A percentile compares a stretch with the other conserved stretches of the same genome.
Conservation (phyloP, 805 yeast species). For the Yamadazyma scolyti region DNA sequence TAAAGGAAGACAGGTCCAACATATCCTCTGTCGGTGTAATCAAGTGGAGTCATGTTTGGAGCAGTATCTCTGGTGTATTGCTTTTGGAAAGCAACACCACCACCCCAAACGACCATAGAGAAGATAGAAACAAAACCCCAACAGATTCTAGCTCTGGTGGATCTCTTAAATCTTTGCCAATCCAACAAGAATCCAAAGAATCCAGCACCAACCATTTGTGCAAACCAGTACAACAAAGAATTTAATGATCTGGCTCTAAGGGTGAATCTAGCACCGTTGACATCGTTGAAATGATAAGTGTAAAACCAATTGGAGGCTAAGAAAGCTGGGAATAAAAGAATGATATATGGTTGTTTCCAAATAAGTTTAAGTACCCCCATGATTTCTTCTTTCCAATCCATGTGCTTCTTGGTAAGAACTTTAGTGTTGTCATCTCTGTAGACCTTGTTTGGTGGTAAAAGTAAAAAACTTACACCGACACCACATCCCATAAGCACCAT, state of each 20-base stretch:
- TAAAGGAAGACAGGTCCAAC: conserved; percentile 61
- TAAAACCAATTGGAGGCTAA: conserved; percentile 65
- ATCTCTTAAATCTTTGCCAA: conserved; percentile 35
- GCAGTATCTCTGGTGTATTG: conserved; percentile 32
- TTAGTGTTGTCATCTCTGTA: conserved; percentile 47
- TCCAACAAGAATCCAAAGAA: conserved; percentile 49
- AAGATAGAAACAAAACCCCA: conserved; percentile 35
- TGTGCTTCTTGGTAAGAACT: conserved; percentile 43
- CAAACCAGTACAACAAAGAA: conserved; percentile 56
- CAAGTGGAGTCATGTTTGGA: conserved; percentile 26
- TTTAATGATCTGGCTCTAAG: conserved; percentile 60
- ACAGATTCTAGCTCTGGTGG: conserved; percentile 45
- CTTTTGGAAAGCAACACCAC: conserved; percentile 49
- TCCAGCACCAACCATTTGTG: conserved; percentile 57
- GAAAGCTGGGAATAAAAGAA: conserved; percentile 57
- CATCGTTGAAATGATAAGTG: conserved; percentile 60
- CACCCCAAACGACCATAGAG: conserved; percentile 55
- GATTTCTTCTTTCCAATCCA: conserved; percentile 45
- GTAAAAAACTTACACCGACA: conserved; percentile 36
- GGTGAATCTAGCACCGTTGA: conserved; percentile 53
- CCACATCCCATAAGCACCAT: conserved; percentile 50
- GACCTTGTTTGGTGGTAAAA: conserved; percentile 50
- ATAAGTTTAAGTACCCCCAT: conserved; percentile 6
- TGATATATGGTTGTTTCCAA: conserved; percentile 33
- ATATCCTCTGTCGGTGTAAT: conserved; percentile 44